Base-by-base conservation (phyloP, 2,329 filamentous ascomycete genomes). In the Hymenoscyphus fructigenus region DNA sequence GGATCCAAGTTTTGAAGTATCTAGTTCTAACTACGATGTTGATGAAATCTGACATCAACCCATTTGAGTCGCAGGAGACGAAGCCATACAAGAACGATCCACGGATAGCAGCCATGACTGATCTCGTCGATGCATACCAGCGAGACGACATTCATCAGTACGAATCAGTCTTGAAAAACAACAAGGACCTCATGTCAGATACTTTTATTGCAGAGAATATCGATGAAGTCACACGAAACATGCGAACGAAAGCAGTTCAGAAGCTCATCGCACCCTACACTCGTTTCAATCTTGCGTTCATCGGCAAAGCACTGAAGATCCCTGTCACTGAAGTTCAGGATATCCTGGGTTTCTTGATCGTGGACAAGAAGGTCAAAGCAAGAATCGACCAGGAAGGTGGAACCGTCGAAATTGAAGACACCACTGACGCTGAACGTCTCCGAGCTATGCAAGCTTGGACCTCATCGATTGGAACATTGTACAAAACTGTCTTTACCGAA, bases 161-260 rank as follows among this genome's bases (percentile, higher is more conserved):
- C 78, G 92, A 97, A 78, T 88, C 86, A 62, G 93, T 97, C 44
- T 82, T 99, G 63, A 88, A 92, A 73, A 88, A 88, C 74, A 96
- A 97, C 80, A 89, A 89, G 73, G 95, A 97, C 75, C 88, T 99
- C 29, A 83, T 98, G 47, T 88, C 90, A 14, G 95, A 99, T 76
- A 89, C 91, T 0, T 99, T 98, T 80, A 99, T 99, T 72, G 94
- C 94, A 32, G 95, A 98, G 79, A 98, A 99, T 76, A 99, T 99
- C 71, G 95, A 98, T 78, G 95, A 99, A 79, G 94, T 99, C 64
- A 99, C 94, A 61, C 91, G 95, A 55, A 97, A 95, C 78, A 97
- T 99, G 90, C 91, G 95, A 62, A 98, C 93, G 70, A 97, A 97
- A 82, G 94, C 93, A 1, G 88, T 98, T 10, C 81, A 97, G 68